A percentile compares a stretch with the other conserved stretches of the same genome.
These are phyloP conservation scores for Aureobasidium vineae DNA, from an alignment of 2,329 filamentous ascomycete species.

Conservation along the genomic window DNA sequence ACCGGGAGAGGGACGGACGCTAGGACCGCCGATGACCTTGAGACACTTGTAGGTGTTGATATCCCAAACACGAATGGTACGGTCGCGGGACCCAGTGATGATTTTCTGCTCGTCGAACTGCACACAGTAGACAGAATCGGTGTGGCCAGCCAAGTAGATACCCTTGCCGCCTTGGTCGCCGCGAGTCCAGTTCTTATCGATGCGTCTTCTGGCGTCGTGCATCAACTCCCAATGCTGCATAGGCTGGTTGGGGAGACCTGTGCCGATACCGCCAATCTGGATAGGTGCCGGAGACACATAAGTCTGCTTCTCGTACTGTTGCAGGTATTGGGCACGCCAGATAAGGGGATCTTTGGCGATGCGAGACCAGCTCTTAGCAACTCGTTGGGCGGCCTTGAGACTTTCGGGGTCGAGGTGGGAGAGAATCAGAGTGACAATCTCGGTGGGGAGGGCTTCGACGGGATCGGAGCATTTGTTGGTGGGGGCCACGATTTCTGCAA, in stretches of 20 bases:
- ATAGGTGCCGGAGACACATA: conserved; percentile 47
- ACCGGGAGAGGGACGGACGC: conserved; percentile 53
- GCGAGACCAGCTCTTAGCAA: conserved; percentile 57
- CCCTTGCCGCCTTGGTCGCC: conserved; percentile 69
- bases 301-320: conserved; percentile 51
- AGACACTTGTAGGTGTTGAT: conserved; percentile 82
- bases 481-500: conserved; percentile 17
- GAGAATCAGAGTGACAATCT: conserved; percentile 59
- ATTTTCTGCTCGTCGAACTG: conserved; percentile 99
- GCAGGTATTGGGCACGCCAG: conserved; percentile 62
- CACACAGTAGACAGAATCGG: conserved; percentile 94
- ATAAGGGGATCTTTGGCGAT: conserved; percentile 58
- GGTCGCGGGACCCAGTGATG: conserved; percentile 92
- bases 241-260: conserved; percentile 51
- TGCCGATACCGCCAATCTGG: conserved; percentile 53
- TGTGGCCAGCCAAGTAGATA: conserved; percentile 88
- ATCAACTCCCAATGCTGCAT: conserved; percentile 82
- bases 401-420: conserved; percentile 59
- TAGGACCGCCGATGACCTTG: conserved; percentile 78
- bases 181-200: conserved; percentile 71
- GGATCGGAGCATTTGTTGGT: conserved; percentile 45
- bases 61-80: conserved; percentile 95
- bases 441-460: conserved; percentile 55
- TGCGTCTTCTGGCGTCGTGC: conserved; percentile 70
- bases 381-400: conserved; percentile 55